Base-by-base conservation (phyloP, 176 grass and related monocot species). In the Bothriochloa decipiens region DNA sequence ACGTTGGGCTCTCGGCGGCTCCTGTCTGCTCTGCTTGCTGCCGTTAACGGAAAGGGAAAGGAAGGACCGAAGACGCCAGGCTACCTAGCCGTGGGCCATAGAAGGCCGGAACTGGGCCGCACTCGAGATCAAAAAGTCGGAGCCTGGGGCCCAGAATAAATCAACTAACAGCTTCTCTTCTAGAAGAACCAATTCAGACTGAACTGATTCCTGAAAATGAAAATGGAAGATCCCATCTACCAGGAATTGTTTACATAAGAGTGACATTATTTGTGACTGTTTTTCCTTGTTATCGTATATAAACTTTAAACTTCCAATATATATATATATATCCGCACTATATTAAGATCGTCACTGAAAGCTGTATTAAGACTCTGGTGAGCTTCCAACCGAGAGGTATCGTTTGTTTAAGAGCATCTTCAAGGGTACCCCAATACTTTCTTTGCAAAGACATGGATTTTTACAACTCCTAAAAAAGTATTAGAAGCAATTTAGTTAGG, bases 1-100 rank as follows among this genome's bases (percentile, higher is more conserved):
- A 55, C 36, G 42, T 12, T 61, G 83, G 66, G 20, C 85, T 68
- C 17, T 42, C 47, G 6, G 66, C 49, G 43, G 83, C 72, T 29
- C 78, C 39, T 22, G 42, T 69, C 81, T 50, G 25, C 28, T 67
- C 17, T 58, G 36, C 15, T 65, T 37, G 45, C 45, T 25, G 78
- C 64, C 78, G 17, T n/a, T 68, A 68, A 50, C 14, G 29, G 20
- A 23, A 37, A 25, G 63, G 40, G 29, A 32, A 42, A 6, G 42
- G 6, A 46, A 8, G 4, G 13, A 52, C 4, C 5, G 27, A 18
- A 78, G 12, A 28, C n/a, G 37, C 11, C 5, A 37, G 4, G 58
- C 23, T 3, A 11, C 62, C 42, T 52, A 47, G 7, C 3, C 32
- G 27, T 80, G 78, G 64, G 63, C 78, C 27, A 8, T 11, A 7